Evolutionary conservation across 495 filamentous ascomycete genomes (phyloP).

Genomic region (Collariella sp.): DNA sequence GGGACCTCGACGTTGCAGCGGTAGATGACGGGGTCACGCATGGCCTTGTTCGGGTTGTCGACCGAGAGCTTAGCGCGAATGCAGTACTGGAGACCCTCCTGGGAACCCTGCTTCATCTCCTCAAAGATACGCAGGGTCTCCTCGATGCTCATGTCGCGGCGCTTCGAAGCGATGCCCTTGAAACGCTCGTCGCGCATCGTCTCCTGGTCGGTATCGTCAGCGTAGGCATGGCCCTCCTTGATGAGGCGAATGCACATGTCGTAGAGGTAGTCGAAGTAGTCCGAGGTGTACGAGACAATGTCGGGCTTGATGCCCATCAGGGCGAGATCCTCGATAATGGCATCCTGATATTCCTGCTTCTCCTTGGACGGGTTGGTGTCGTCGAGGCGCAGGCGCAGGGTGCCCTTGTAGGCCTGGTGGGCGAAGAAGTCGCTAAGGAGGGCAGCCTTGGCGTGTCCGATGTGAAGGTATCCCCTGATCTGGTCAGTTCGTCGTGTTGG

Average conservation of each 20-base stretch:
- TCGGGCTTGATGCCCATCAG: conserved; percentile 84
- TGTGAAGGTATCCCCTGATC: conserved; percentile 70
- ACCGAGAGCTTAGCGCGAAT: conserved; percentile 84
- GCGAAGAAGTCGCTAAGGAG: conserved; percentile 92
- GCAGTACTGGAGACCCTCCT: conserved; percentile 70
- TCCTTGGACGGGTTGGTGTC: conserved; percentile 93
- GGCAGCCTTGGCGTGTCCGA: conserved; percentile 89
- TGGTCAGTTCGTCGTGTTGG: neutral
- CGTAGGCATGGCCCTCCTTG: conserved; percentile 77
- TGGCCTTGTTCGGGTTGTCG: conserved; percentile 74
- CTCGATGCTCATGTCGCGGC: conserved; percentile 67
- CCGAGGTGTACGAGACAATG: conserved; percentile 67
- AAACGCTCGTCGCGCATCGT: conserved; percentile 74
- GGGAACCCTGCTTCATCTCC: conserved; percentile 76
- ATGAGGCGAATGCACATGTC: conserved; percentile 69
- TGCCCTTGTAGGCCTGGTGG: conserved; percentile 78
- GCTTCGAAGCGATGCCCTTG: conserved; percentile 63
- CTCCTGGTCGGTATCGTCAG: conserved; percentile 81
- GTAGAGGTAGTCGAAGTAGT: conserved; percentile 86
- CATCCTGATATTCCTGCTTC: conserved; percentile 83
- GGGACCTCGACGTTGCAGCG: conserved; percentile 65
- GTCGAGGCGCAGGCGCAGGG: conserved; percentile 74
- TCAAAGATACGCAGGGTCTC: conserved; percentile 74
- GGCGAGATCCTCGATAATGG: conserved; percentile 76
- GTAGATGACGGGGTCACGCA: conserved; percentile 93